Base-by-base conservation (phyloP, 106 monocot genomes). In the Acanthochlamys bracteata region DNA sequence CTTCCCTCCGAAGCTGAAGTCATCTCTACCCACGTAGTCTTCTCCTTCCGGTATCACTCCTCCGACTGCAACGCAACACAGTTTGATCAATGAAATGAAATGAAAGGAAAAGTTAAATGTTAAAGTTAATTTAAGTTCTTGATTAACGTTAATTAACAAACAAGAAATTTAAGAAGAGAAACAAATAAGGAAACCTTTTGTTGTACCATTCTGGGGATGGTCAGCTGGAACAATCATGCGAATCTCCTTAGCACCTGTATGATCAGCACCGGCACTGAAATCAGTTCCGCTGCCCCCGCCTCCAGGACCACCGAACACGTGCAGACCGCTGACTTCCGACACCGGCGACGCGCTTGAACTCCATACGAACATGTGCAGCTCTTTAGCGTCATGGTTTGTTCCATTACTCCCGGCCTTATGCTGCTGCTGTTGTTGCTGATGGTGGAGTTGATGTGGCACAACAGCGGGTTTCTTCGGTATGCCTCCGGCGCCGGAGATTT, bases 361-460 rank as follows among this genome's bases (percentile, higher is more conserved):
- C 86, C 86, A 86, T n/a, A 86, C 83, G 65, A 86, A 86, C 86
- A 86, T 86, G 65, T 86, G 86, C 42, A 86, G 68, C 79, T 86
- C 86, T 79, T 77, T 80, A 0, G 80, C 68, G 67, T 85, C 84
- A 24, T 79, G 73, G 67, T 61, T 57, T 15, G 59, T 53, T 23
- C 56, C 43, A 45, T 13, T 13, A 13, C 42, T 11, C 17, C 19
- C 51, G 17, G 16, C 12, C 23, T 55, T 41, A 9, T 25, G 27
- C 42, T 42, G 20, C 20, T 59, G n/a, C 25, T 57, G 53, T 19
- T 58, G 54, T 4, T 42, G 20, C 19, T n/a, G n/a, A n/a, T n/a
- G n/a, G n/a, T n/a, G n/a, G n/a, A n/a, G n/a, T n/a, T n/a, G n/a
- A n/a, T n/a, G n/a, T n/a, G 43, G 13, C 10, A 45, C 43, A 45